These are phyloP conservation scores for Oryza meridionalis DNA, from an alignment of 176 grass and related monocot genomes.

Conservation along the genomic window DNA sequence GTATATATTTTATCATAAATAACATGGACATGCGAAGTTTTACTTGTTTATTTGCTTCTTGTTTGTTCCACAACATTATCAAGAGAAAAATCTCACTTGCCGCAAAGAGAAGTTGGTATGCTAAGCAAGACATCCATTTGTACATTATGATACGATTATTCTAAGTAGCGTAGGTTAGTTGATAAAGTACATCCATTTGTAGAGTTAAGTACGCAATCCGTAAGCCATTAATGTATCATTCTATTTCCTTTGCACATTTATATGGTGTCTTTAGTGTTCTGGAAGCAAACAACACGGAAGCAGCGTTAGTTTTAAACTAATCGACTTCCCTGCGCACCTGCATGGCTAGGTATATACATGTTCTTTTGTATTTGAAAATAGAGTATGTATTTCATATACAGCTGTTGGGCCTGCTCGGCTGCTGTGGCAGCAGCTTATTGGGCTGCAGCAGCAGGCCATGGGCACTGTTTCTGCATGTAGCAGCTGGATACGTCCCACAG, in stretches of 20 bases:
- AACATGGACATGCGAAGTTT: slow-evolving; percentile 3
- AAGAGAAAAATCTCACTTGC: slow-evolving; percentile 3
- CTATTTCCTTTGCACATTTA: slow-evolving; percentile 31
- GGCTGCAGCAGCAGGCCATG: no score
- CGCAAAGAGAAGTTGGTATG: slow-evolving; percentile 5
- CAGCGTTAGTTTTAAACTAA: background rate
- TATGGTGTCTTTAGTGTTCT: background rate
- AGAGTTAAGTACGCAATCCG: background rate
- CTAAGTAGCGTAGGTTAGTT: background rate
- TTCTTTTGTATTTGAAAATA: background rate
- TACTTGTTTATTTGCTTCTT: slow-evolving; percentile 21
- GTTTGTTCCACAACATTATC: slow-evolving; percentile 17
- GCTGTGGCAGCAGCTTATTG: no score
- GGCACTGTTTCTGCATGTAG: no score
- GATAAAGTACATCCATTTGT: slow-evolving; percentile 31
- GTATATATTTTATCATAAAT: slow-evolving; percentile 11
- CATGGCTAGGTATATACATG: background rate
- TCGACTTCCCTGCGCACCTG: background rate
- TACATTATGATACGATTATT: background rate
- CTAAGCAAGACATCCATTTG: background rate
- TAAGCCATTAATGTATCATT: background rate
- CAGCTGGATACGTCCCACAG: no score
- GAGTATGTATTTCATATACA: background rate
- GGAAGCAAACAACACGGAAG: background rate
- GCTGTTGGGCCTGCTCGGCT: background rate